Conservation (phyloP, 169 alveolate species). For the Cryptosporidium muris region DNA sequence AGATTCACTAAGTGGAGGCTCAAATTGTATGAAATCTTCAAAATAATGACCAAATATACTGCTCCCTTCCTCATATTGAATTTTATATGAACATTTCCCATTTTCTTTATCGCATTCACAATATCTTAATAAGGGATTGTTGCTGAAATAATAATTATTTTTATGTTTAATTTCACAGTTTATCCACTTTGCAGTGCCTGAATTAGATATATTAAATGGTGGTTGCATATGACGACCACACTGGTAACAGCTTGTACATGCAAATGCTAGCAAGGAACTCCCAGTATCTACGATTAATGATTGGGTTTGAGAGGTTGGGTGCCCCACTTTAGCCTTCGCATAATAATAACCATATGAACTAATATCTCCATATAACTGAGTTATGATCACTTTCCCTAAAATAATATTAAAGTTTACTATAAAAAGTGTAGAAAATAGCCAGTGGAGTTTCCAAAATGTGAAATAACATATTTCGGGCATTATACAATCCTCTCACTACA, state of each 20-base stretch:
- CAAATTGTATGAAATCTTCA: conserved; percentile 72
- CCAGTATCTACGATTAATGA: conserved; percentile 86
- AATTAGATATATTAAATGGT: conserved; percentile 23
- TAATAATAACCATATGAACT: conserved; percentile 45
- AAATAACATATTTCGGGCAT: too few species aligned
- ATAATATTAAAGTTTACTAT: too few species aligned
- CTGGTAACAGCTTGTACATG: conserved; percentile 78
- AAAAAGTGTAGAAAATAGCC: too few species aligned
- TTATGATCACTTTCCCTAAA: too few species aligned
- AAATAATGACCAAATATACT: conserved; percentile 73
- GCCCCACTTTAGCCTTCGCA: conserved; percentile 14
- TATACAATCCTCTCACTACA: too few species aligned
- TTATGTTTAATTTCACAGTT: conserved; percentile 47
- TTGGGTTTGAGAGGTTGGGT: conserved; percentile 70
- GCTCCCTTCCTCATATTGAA: conserved; percentile 77
- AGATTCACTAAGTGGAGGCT: not conserved
- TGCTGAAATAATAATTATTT: not conserved
- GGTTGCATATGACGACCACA: conserved; percentile 78
- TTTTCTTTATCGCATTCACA: not conserved
- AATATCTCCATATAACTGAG: conserved; percentile 67
- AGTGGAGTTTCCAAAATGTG: too few species aligned
- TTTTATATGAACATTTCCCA: conserved; percentile 73
- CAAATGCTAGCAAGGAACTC: conserved; percentile 82
- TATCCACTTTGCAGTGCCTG: conserved; percentile 25
- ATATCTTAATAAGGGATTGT: not conserved